Conservation (phyloP, 2,329 filamentous ascomycete genomes). For the Fusarium pseudograminearum region DNA sequence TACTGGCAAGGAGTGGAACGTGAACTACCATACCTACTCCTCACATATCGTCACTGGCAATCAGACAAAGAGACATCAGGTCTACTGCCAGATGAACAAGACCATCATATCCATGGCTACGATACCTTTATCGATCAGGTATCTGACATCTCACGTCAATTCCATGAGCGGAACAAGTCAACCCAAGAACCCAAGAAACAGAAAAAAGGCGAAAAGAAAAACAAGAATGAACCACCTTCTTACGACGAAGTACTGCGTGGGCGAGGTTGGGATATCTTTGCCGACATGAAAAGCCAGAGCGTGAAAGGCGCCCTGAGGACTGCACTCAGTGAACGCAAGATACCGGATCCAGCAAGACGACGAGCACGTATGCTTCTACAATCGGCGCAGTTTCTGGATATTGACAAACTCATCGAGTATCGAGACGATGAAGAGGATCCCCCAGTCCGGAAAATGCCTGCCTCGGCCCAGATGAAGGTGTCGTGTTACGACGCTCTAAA, state of each 20-base stretch:
- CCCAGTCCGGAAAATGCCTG: constrained; percentile 45
- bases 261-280: constrained; percentile 43
- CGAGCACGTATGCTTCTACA: constrained; percentile 51
- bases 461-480: constrained; percentile 42
- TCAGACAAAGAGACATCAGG: constrained; percentile 19
- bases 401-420: constrained; percentile 55
- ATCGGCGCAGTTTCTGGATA: constrained; percentile 52
- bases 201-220: neutral
- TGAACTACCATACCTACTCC: constrained; percentile 53
- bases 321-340: constrained; percentile 13
- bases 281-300: constrained; percentile 41
- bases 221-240: constrained; percentile 24
- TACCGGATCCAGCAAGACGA: constrained; percentile 22
- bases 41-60: constrained; percentile 53
- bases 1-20: constrained; percentile 55
- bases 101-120: constrained; percentile 52
- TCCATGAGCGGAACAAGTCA: constrained; percentile 45
- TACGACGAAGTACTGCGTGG: constrained; percentile 41
- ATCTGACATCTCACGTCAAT: constrained; percentile 47
- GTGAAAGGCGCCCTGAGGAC: constrained; percentile 16
- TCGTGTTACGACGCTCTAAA: constrained; percentile 19
- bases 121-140: constrained; percentile 56
- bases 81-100: constrained; percentile 45
- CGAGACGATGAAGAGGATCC: constrained; percentile 42
- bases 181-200: neutral